Evolutionary conservation across 805 yeast species (phyloP).

Genomic region (Wickerhamomyces silvicola): DNA sequence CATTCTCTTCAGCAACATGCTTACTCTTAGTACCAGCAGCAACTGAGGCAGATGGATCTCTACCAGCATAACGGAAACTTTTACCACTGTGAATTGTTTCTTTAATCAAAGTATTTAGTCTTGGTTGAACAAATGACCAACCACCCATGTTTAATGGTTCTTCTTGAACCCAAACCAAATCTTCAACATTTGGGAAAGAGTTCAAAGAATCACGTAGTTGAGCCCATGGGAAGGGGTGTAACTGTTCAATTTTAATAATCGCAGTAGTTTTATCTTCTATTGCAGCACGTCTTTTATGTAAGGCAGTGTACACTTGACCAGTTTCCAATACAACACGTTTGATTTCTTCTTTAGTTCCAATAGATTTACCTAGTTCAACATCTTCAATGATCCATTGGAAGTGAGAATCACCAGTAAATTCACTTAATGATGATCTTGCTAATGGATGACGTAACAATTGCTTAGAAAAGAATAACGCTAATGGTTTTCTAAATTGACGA

Average conservation of each 20-base stretch:
- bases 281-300: conserved; percentile 81
- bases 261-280: conserved; percentile 80
- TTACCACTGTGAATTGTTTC: conserved; percentile 64
- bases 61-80: conserved; percentile 81
- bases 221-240: conserved; percentile 98
- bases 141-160: conserved; percentile 98
- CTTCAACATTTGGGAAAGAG: conserved; percentile 75
- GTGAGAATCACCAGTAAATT: conserved; percentile 85
- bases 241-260: conserved; percentile 82
- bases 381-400: conserved; percentile 98
- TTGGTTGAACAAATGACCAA: conserved; percentile 75
- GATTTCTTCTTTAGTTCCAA: conserved; percentile 73
- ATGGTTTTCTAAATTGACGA: conserved; percentile 95
- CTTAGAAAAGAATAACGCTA: conserved; percentile 85
- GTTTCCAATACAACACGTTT: conserved; percentile 78
- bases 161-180: conserved; percentile 95
- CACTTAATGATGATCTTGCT: conserved; percentile 79
- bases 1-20: conserved; percentile 85
- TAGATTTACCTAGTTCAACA: conserved; percentile 71
- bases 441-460: conserved; percentile 94
- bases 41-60: conserved; percentile 96
- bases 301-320: conserved; percentile 94
- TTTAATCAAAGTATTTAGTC: conserved; percentile 68
- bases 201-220: conserved; percentile 81
- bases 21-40: conserved; percentile 94